phyloP scores from a whole-genome alignment of 2,329 filamentous ascomycete genomes.

The Chaetomium olivaceum region DNA sequence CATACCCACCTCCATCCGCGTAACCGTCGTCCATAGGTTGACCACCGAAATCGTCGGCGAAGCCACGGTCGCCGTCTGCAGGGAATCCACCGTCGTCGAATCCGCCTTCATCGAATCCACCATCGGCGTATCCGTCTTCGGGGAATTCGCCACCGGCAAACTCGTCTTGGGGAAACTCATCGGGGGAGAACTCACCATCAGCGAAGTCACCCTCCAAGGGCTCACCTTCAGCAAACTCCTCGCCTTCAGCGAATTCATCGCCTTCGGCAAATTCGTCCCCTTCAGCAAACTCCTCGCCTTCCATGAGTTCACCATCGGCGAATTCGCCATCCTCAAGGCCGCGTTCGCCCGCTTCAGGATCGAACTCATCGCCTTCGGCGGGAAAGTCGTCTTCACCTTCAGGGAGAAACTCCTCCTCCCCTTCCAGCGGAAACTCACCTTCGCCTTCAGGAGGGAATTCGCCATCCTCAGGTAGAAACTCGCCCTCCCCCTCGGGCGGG shows the following conservation, averaged over 20 bases:
- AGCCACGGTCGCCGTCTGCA: constrained; percentile 5
- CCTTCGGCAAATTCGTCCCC: constrained; percentile 1
- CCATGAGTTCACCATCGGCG: constrained; percentile 1
- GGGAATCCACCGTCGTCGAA: background rate
- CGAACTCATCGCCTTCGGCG: background rate
- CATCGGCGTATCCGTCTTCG: background rate
- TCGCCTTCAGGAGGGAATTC: constrained; percentile 8
- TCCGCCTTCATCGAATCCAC: background rate
- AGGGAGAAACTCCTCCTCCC: background rate
- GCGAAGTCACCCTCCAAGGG: constrained; percentile 1
- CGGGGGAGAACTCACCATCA: constrained; percentile 10
- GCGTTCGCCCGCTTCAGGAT: constrained; percentile 6
- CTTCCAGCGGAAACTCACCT: constrained; percentile 9
- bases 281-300: background rate
- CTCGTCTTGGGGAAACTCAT: background rate
- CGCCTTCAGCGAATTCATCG: background rate
- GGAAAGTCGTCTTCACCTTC: constrained; percentile 9
- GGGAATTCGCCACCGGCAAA: constrained; percentile 8
- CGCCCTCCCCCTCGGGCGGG: background rate
- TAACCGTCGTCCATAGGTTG: background rate
- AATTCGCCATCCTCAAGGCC: constrained; percentile 7
- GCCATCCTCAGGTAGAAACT: constrained; percentile 4
- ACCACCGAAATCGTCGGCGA: background rate
- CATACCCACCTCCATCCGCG: background rate
- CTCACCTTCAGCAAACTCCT: background rate